A percentile compares a stretch with the other conserved stretches of the same genome.
Conservation (phyloP, 2,329 filamentous ascomycete species). For the Teratosphaeria viscida region DNA sequence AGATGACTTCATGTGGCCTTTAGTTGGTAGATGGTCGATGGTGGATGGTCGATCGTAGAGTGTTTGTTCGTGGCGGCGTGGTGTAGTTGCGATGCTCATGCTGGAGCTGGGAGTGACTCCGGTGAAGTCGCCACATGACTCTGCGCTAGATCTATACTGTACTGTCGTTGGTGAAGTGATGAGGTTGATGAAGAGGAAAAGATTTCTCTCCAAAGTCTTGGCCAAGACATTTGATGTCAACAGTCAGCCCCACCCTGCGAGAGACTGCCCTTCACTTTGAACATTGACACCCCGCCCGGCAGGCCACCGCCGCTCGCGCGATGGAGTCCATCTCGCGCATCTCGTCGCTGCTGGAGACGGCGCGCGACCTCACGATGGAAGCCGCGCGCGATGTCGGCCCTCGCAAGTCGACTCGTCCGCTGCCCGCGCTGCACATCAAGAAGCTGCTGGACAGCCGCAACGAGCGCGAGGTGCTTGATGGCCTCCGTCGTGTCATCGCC, state of each 20-base stretch:
- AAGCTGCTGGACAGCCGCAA: conserved; percentile 88
- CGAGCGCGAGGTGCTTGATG: conserved; percentile 87
- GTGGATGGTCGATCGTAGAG: neutral
- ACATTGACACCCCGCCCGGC: neutral
- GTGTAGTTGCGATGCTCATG: neutral
- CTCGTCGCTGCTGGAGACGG: conserved; percentile 87
- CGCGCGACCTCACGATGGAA: conserved; percentile 93
- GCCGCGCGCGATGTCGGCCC: conserved; percentile 77
- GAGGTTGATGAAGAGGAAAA: neutral
- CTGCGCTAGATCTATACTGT: neutral
- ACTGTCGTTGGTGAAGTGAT: neutral
- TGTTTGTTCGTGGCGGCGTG: neutral
- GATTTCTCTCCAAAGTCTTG: neutral
- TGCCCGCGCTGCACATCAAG: conserved; percentile 79
- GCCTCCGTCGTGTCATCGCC: conserved; percentile 75
- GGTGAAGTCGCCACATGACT: neutral
- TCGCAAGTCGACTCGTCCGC: conserved; percentile 48
- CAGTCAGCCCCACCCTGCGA: neutral
- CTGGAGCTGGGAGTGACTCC: neutral
- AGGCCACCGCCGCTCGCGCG: conserved; percentile 1
- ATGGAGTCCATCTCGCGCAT: conserved; percentile 98
- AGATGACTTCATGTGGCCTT: neutral
- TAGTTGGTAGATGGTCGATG: neutral
- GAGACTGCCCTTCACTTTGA: too few species aligned
- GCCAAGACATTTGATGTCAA: neutral